Evolutionary conservation across 352 stramenopile genomes (phyloP), one percentile per base, ranked within the genome.

Genomic region (Phytophthora podocarpi): DNA sequence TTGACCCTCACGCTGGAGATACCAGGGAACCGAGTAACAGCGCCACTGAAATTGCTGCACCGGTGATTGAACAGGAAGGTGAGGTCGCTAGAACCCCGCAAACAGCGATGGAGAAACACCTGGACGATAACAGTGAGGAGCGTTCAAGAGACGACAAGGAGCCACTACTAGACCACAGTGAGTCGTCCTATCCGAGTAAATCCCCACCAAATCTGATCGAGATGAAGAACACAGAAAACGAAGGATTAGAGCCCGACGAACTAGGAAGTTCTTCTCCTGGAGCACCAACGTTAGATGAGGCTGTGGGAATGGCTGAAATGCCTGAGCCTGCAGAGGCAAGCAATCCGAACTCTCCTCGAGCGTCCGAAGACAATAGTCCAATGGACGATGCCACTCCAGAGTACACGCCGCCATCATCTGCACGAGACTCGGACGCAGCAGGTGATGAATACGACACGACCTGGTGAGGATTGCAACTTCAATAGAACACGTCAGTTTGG

Each of bases 331-430:
- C 2, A n/a, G 30, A 63, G 21, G n/a, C 18, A 34, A 64, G 26
- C 11, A 31, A 60, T 5, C 39, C 32, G n/a, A 63, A 39, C 15
- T 63, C 63, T 15, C 9, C 41, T 54, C 34, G 36, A 31, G 56
- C 39, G 23, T 57, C n/a, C 11, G 40, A 58, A 56, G 50, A 45
- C 16, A 30, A 54, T 36, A n/a, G n/a, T n/a, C n/a, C n/a, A n/a
- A n/a, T 20, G 2, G 51, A 51, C 12, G 34, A 62, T 12, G 32
- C 24, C 21, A 72, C 64, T 34, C 64, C 50, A 45, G 64, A 72
- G 6, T 72, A 72, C 32, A 72, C 64, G 13, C 64, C 64, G 0
- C 42, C 50, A 13, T 72, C 57, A 21, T 43, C 64, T 16, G 57
- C 36, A 18, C 64, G 64, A 35, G 58, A 72, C 50, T 67, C 59